Base-by-base conservation (phyloP, 2,329 filamentous ascomycete species). In the Monilinia fructigena region DNA sequence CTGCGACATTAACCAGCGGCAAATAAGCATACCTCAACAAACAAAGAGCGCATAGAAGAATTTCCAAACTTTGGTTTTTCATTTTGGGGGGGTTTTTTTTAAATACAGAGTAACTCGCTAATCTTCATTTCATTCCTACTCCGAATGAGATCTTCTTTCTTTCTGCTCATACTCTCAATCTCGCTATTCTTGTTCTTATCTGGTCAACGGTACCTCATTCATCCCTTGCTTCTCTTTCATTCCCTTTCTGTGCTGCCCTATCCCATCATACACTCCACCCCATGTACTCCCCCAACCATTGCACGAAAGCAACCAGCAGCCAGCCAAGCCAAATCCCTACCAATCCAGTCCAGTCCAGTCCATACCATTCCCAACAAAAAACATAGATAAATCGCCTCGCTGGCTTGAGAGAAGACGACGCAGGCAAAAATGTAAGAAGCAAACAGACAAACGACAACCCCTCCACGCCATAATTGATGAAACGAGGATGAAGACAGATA, bases 251-350 rank as follows among this genome's bases (percentile, higher is more conserved):
- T 8, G 12, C 28, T 50, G 20, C 26, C 45, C 28, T 35, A 20
- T 60, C 14, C 58, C 28, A 38, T 35, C 31, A 61, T 61, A 50
- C 58, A 50, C 16, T 3, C 58, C 45, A 52, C 31, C 45, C 58
- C 20, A 50, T 50, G 31, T 50, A 61, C 45, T 61, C 45, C 42
- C 45, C 58, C 28, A 60, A 60, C 58, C 58, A 38, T 50, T 23
- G 42, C 56, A 48, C 48, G 20, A 38, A 58, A 45, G 38, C 45
- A 60, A 48, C 42, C 42, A 45, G 55, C 38, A 50, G 38, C 58
- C 58, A 61, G 23, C 45, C 58, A 52, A 50, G 38, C 45, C n/a
- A 38, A 20, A 61, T 50, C 35, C 58, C 28, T 50, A 60, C 58
- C 45, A 50, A 7, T 35, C 52, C 52, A 54, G 42, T 23, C 42